Conservation (phyloP, 495 filamentous ascomycete genomes). For the Amniculicola lignicola region DNA sequence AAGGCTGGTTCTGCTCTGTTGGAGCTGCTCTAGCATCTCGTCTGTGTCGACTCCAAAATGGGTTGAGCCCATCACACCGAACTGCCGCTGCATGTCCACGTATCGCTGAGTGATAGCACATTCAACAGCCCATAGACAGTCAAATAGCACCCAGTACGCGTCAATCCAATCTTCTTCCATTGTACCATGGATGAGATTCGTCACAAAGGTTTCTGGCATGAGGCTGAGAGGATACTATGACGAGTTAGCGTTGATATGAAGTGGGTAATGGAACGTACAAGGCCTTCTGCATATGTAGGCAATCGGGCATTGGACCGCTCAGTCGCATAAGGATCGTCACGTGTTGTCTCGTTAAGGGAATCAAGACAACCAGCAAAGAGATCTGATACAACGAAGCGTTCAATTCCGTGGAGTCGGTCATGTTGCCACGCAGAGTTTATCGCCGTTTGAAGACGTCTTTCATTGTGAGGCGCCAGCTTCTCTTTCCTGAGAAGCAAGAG, state of each 20-base stretch:
- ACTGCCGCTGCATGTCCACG: slow-evolving; percentile 26
- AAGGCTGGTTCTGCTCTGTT: slow-evolving; percentile 18
- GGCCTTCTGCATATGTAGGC: slow-evolving; percentile 25
- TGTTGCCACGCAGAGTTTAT: slow-evolving; percentile 32
- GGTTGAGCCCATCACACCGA: slow-evolving; percentile 7
- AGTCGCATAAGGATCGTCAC: slow-evolving; percentile 15
- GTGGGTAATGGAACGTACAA: slow-evolving; percentile 9
- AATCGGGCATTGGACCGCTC: slow-evolving; percentile 23
- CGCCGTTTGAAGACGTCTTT: slow-evolving; percentile 18
- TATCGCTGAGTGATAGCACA: slow-evolving; percentile 26
- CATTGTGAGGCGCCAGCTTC: slow-evolving; percentile 12
- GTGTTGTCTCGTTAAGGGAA: slow-evolving; percentile 14
- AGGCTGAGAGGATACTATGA: slow-evolving; percentile 28
- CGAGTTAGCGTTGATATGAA: slow-evolving; percentile 1
- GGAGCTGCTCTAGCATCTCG: slow-evolving; percentile 25
- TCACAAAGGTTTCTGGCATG: slow-evolving; percentile 25
- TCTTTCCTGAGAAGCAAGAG: slow-evolving; percentile 27
- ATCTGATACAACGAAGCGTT: slow-evolving; percentile 27
- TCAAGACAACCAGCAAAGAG: slow-evolving; percentile 26
- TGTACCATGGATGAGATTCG: slow-evolving; percentile 20
- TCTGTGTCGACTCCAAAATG: slow-evolving; percentile 14
- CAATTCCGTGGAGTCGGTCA: slow-evolving; percentile 22
- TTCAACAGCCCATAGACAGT: slow-evolving; percentile 31
- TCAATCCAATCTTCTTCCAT: slow-evolving; percentile 31
- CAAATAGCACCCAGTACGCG: slow-evolving; percentile 31